These are phyloP conservation scores for Dactylella cylindrospora DNA, from an alignment of 2,329 filamentous ascomycete species.

Conservation along the genomic window DNA sequence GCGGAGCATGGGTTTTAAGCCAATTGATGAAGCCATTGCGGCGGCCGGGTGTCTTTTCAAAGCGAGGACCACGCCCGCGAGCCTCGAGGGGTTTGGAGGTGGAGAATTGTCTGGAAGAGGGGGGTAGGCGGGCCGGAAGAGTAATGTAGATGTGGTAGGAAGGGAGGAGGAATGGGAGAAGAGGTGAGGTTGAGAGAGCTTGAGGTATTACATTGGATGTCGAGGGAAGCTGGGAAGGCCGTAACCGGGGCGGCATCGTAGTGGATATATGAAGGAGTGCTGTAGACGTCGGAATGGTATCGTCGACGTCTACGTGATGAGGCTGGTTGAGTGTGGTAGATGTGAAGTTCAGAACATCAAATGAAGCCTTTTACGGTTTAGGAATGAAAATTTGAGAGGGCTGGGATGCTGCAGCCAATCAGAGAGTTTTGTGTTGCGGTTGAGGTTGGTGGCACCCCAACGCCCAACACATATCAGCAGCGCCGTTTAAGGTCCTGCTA, in stretches of 20 bases:
- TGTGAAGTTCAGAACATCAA: slow-evolving; percentile 3
- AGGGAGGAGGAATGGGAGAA: slow-evolving; percentile 28
- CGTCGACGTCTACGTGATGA: slow-evolving; percentile 21
- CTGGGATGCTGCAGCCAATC: slow-evolving; percentile 12
- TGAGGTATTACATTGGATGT: slow-evolving; percentile 33
- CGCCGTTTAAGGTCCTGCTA: too few relatives aligned
- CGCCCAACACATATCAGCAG: slow-evolving; percentile 17
- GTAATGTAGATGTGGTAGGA: slow-evolving; percentile 25
- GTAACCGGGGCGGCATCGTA: slow-evolving; percentile 47
- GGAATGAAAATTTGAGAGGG: slow-evolving; percentile 34
- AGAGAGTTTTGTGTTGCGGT: slow-evolving; percentile 16
- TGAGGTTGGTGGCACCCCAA: slow-evolving; percentile 16
- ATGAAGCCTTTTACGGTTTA: too few relatives aligned
- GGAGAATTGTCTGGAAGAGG: slow-evolving; percentile 43
- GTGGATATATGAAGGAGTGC: slow-evolving; percentile 2
- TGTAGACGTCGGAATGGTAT: slow-evolving; percentile 13
- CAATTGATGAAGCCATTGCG: slow-evolving; percentile 46
- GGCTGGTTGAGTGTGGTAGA: background rate
- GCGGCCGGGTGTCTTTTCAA: slow-evolving; percentile 40
- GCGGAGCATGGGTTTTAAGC: slow-evolving; percentile 43
- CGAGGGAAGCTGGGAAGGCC: slow-evolving; percentile 35
- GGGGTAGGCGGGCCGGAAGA: slow-evolving; percentile 1
- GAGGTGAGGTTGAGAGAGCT: slow-evolving; percentile 23
- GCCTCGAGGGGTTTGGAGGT: slow-evolving; percentile 25
- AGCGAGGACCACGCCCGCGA: slow-evolving; percentile 12